Evolutionary conservation across 306 rosid species (phyloP).

Genomic region (Quillaja saponaria): DNA sequence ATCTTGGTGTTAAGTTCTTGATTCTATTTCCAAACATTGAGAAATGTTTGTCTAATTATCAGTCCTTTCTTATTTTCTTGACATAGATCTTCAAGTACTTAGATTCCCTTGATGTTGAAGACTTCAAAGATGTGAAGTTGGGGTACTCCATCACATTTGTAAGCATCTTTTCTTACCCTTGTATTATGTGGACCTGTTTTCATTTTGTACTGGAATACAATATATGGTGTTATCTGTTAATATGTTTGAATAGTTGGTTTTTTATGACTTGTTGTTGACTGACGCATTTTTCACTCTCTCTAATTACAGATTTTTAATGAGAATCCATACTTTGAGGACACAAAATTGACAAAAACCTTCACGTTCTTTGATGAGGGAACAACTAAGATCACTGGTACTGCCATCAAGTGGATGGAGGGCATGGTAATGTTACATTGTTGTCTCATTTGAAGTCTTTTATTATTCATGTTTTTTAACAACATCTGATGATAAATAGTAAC

Average conservation of each 20-base stretch:
- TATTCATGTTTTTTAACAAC: not conserved
- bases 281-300: constrained; percentile 1
- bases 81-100: constrained; percentile 61
- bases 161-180: constrained; percentile 40
- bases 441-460: not conserved
- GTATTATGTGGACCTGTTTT: not conserved
- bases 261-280: not conserved
- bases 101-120: constrained; percentile 59
- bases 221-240: constrained; percentile 1
- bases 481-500: constrained; percentile 15
- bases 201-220: not conserved
- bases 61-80: constrained; percentile 23
- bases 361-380: constrained; percentile 59
- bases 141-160: constrained; percentile 67
- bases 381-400: constrained; percentile 51
- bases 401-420: constrained; percentile 72
- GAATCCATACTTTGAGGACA: constrained; percentile 65
- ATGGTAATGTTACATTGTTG: constrained; percentile 40
- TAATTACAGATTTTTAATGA: constrained; percentile 53
- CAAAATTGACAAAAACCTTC: constrained; percentile 56
- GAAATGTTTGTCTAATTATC: constrained; percentile 3
- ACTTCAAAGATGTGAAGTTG: constrained; percentile 58
- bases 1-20: constrained; percentile 1
- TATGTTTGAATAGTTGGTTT: constrained; percentile 11
- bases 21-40: constrained; percentile 16